Base-by-base conservation (phyloP, 169 alveolate genomes). In the Cryptosporidium viatorum region DNA sequence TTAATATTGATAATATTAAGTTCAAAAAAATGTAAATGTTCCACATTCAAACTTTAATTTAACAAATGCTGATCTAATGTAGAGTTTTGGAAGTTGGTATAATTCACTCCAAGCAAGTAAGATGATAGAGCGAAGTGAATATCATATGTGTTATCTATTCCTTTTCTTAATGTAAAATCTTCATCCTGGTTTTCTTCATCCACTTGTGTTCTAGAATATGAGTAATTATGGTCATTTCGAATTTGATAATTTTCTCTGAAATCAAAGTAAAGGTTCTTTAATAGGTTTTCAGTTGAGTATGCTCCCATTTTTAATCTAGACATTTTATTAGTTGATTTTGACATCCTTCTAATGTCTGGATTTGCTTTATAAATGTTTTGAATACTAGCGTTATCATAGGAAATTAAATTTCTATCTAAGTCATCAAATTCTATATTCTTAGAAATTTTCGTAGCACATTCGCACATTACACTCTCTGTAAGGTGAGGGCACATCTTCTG, bases 401-500 rank as follows among this genome's bases (percentile, higher is more conserved):
- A 55, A 3, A 55, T n/a, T n/a, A 37, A 80, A 48, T 59, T 68
- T 37, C 43, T 51, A 58, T 74, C 18, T 8, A 62, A 62, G 50
- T 80, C 41, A 12, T 60, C 35, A 21, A 41, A 33, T 5, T 21
- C 35, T 12, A 8, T 26, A 59, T 58, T 65, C 21, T 23, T 59
- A 0, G 45, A 21, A 23, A 65, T 7, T 31, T 18, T 65, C 1
- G 35, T 65, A 10, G 89, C 75, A 65, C 89, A 80, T 23, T 80
- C 75, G 23, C 89, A 80, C 23, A 80, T 18, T 16, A 35, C 31
- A 45, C 89, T 80, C 37, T 80, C 89, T 3, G 75, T 80, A 23
- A 80, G 68, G 12, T 60, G 89, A 26, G 89, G 89, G 33, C 89
- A 80, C 37, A 52, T 31, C 31, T 43, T 80, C 35, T 59, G 89